These are phyloP conservation scores for Leucogyrophana mollusca DNA, from an alignment of 768 basidiomycete species.

Conservation along the genomic window DNA sequence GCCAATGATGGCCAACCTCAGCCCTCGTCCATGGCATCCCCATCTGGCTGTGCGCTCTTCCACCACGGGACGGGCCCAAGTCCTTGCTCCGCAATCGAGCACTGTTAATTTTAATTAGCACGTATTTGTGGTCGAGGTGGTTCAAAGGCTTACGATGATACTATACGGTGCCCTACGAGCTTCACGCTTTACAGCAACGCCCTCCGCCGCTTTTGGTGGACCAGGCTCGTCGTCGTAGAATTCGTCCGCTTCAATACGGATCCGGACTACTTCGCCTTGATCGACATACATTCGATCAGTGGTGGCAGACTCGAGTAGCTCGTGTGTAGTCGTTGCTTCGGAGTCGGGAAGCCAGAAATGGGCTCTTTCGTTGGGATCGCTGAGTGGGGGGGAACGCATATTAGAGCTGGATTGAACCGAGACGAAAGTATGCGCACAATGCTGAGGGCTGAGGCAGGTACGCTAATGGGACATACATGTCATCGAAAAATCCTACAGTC, in stretches of 20 bases:
- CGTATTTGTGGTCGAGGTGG: neutral
- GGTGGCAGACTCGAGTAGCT: slow-evolving; percentile 67
- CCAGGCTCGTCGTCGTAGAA: slow-evolving; percentile 88
- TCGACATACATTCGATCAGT: slow-evolving; percentile 80
- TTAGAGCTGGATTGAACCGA: neutral
- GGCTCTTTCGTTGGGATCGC: slow-evolving; percentile 79
- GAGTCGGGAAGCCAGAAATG: slow-evolving; percentile 80
- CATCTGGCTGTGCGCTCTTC: slow-evolving; percentile 48
- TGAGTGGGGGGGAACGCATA: slow-evolving; percentile 23
- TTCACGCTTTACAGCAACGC: slow-evolving; percentile 55
- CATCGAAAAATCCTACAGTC: slow-evolving; percentile 89
- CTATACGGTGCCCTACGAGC: slow-evolving; percentile 61
- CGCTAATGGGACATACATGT: slow-evolving; percentile 78
- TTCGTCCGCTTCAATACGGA: slow-evolving; percentile 78
- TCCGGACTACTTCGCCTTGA: slow-evolving; percentile 69
- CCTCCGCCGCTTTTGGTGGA: slow-evolving; percentile 72
- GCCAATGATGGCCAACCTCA: slow-evolving; percentile 13
- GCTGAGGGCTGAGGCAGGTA: slow-evolving; percentile 81
- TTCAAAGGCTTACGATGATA: slow-evolving; percentile 52
- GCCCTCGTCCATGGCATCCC: slow-evolving; percentile 40
- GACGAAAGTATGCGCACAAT: slow-evolving; percentile 71
- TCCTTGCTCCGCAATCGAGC: slow-evolving; percentile 81
- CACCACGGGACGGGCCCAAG: slow-evolving; percentile 78
- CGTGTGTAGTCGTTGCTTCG: slow-evolving; percentile 47
- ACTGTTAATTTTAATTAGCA: slow-evolving; percentile 38